Conservation (phyloP, 2,329 filamentous ascomycete species). For the Corniculantispora saksenae region DNA sequence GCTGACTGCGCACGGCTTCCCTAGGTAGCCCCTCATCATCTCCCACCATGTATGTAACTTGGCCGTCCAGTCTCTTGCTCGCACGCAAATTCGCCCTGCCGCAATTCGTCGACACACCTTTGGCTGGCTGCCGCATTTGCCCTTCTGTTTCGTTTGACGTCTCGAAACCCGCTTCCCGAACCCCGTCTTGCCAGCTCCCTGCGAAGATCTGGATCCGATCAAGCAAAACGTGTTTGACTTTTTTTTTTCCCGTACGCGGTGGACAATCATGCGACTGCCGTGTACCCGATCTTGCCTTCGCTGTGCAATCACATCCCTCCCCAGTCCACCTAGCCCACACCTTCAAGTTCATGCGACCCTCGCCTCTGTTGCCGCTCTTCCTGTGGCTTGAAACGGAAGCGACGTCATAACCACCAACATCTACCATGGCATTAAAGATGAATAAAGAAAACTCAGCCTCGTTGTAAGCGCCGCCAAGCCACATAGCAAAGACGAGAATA, state of each 20-base stretch:
- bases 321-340: background rate
- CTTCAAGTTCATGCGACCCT: background rate
- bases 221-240: slow-evolving; percentile 12
- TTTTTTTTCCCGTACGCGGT: background rate
- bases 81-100: background rate
- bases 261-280: slow-evolving; percentile 8
- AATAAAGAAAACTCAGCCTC: background rate
- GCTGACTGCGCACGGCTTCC: background rate
- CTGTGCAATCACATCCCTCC: background rate
- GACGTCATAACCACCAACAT: background rate
- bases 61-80: no score
- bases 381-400: slow-evolving; percentile 1
- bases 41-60: background rate
- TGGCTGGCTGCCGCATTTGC: background rate
- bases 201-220: background rate
- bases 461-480: slow-evolving; percentile 7
- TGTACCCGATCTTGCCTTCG: slow-evolving; percentile 13
- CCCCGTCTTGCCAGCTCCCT: background rate
- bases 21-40: background rate
- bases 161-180: background rate
- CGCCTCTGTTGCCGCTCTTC: background rate
- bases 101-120: background rate
- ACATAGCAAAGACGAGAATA: background rate
- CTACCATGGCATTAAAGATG: background rate
- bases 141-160: slow-evolving; percentile 13